Evolutionary conservation across 2,329 filamentous ascomycete species (phyloP), one percentile per base, ranked within the genome.

Genomic region (Polychaeton citri): DNA sequence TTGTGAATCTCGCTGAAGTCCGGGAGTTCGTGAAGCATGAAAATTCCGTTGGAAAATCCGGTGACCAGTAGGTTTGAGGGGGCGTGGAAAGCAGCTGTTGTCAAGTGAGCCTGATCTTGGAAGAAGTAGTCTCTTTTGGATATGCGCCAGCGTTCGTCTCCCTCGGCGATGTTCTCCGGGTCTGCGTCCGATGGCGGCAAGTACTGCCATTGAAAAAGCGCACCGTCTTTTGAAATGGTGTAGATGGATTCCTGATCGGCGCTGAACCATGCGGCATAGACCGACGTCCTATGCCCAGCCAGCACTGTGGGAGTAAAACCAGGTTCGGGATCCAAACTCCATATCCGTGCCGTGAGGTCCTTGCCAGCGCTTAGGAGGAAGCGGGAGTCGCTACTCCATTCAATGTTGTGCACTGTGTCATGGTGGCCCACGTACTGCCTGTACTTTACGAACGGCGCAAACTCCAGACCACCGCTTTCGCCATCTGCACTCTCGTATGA

Each of bases 251-350:
- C 92, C 56, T 98, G 90, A 48, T 93, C 79, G 42, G 81, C 78
- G 1, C 87, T 92, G 55, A 98, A 98, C 77, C 86, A 98, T n/a
- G 87, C 87, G n/a, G 81, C 84, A 37, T 92, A 71, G 3, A 98
- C 82, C 12, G 74, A 79, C 59, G 95, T 86, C 55, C 86, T 79
- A 61, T 98, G 92, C 2, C 90, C 90, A 3, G 85, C 80, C 42
- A 98, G 64, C 12, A 87, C 84, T 2, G 90, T 98, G 1, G 88
- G 86, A 34, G 77, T 75, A 59, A 96, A 96, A 2, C 81, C 83
- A 41, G 88, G 82, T 51, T 94, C 85, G 1, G 78, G 71, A 47
- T 92, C 73, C 46, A 95, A 64, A 56, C 87, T 96, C 88, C 88
- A 98, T 75, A 98, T 83, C 54, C 87, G 75, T 26, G 84, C 81